Base-by-base conservation (phyloP, 352 stramenopile genomes). In the Thraustochytrium striatum region DNA sequence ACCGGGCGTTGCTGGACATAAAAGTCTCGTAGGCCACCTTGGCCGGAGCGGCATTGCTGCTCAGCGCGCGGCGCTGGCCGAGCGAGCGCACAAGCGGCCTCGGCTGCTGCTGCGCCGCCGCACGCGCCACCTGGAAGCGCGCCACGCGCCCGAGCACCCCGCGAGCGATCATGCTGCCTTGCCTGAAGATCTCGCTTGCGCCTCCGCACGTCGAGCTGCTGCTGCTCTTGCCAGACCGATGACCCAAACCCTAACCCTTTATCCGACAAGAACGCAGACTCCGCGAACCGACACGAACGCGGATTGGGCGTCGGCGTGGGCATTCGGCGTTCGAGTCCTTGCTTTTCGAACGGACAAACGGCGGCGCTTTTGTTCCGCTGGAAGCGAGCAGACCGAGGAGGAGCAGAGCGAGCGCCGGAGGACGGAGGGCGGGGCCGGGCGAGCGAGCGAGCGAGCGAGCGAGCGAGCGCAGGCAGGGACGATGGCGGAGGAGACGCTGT, bases 1-100 rank as follows among this genome's bases (percentile, higher is more conserved):
- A 80, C 28, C 70, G 38, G 8, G 55, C 41, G 58, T 80, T 80
- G 16, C 57, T 59, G 2, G 55, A 21, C 11, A 80, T 79, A 28
- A 80, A 19, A 5, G 28, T 58, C 35, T 81, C 79, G 70, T 80
- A 80, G n/a, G n/a, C n/a, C n/a, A n/a, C n/a, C n/a, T n/a, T n/a
- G n/a, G n/a, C n/a, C n/a, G n/a, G n/a, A n/a, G n/a, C n/a, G n/a
- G n/a, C n/a, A n/a, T n/a, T n/a, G n/a, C n/a, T n/a, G n/a, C n/a
- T n/a, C n/a, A n/a, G n/a, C n/a, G n/a, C n/a, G n/a, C n/a, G n/a
- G n/a, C n/a, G n/a, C n/a, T n/a, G n/a, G n/a, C n/a, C n/a, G n/a
- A n/a, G n/a, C n/a, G n/a, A n/a, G n/a, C n/a, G n/a, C n/a, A n/a
- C n/a, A n/a, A n/a, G n/a, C n/a, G n/a, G n/a, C n/a, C n/a, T n/a